Evolutionary conservation across 2,329 filamentous ascomycete species (phyloP).

Genomic region (Ceratocystis lukuohia): DNA sequence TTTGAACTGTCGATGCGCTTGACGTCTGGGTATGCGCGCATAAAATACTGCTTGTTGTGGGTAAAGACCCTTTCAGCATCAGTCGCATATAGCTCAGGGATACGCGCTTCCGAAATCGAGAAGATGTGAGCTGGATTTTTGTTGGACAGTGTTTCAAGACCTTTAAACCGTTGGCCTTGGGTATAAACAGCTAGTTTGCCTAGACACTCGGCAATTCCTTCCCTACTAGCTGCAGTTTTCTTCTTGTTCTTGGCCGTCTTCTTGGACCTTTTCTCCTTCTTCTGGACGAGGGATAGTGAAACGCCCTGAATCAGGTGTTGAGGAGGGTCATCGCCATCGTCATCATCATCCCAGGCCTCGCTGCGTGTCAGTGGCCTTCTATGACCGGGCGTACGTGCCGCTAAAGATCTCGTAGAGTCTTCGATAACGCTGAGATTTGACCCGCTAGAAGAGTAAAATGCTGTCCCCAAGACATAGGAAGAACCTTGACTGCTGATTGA

Average conservation of each 20-base stretch:
- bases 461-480: not conserved
- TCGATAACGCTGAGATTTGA: constrained; percentile 1
- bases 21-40: constrained; percentile 80
- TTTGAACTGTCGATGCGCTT: constrained; percentile 78
- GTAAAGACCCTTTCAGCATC: constrained; percentile 62
- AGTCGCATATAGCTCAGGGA: constrained; percentile 44
- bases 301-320: not conserved
- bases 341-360: not conserved
- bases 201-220: constrained; percentile 29
- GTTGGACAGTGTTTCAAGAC: constrained; percentile 51
- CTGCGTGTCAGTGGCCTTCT: not conserved
- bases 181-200: constrained; percentile 74
- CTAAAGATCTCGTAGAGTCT: not conserved
- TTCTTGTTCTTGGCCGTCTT: not conserved
- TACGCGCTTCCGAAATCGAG: constrained; percentile 74
- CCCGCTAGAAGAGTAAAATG: not conserved
- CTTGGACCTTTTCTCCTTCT: not conserved
- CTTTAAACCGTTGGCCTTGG: constrained; percentile 66
- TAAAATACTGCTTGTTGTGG: constrained; percentile 78
- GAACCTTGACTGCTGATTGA: not conserved
- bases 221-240: not conserved
- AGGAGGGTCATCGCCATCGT: not conserved
- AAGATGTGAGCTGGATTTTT: constrained; percentile 59
- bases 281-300: not conserved
- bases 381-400: not conserved